phyloP scores from a whole-genome alignment of 371 early-diverging fungal species.

The Apophysomyces elegans region DNA sequence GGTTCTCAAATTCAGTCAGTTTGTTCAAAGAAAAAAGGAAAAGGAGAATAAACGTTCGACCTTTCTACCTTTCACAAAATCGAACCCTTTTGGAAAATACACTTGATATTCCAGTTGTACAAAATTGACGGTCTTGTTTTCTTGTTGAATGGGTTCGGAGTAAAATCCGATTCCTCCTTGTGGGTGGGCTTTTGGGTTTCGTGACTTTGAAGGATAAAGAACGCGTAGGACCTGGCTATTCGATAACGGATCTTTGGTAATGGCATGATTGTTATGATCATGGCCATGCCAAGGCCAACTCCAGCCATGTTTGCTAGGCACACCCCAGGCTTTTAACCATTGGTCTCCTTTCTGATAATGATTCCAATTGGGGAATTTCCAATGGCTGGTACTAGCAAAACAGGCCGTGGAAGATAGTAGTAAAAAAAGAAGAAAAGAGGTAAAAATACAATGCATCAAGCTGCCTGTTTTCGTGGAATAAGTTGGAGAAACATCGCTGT shows the following conservation, averaged over 20 bases:
- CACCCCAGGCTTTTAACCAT: slow-evolving; percentile 27
- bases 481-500: too few species aligned
- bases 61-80: slow-evolving; percentile 53
- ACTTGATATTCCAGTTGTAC: slow-evolving; percentile 53
- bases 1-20: neutral
- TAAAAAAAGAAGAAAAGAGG: slow-evolving; percentile 14
- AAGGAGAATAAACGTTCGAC: too few species aligned
- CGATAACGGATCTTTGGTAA: slow-evolving; percentile 46
- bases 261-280: slow-evolving; percentile 24
- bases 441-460: neutral
- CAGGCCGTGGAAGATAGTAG: neutral
- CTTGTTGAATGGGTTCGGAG: slow-evolving; percentile 46
- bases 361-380: slow-evolving; percentile 32
- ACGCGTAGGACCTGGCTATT: slow-evolving; percentile 35
- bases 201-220: slow-evolving; percentile 44
- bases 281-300: slow-evolving; percentile 28
- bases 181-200: slow-evolving; percentile 40
- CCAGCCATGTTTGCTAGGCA: slow-evolving; percentile 27
- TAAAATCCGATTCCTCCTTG: slow-evolving; percentile 60
- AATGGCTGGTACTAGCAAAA: slow-evolving; percentile 9
- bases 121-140: slow-evolving; percentile 21
- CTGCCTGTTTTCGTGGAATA: too few species aligned
- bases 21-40: neutral
- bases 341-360: slow-evolving; percentile 15
- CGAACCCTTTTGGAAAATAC: slow-evolving; percentile 54